These are phyloP conservation scores for Penicillium sp. DNA, from an alignment of 2,329 filamentous ascomycete genomes.

Conservation along the genomic window DNA sequence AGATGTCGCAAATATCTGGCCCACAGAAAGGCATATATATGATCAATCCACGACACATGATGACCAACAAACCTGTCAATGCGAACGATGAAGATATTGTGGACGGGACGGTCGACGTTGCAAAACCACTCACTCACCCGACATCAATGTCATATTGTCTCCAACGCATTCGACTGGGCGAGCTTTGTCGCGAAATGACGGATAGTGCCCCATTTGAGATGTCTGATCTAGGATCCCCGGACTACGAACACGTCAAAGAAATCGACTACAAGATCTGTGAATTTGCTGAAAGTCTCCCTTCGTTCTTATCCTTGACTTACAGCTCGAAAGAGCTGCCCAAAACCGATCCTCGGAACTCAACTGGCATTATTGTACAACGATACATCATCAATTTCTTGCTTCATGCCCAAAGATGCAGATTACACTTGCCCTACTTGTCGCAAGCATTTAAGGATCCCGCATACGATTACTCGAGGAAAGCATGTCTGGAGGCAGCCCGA, in stretches of 20 bases:
- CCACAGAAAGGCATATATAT: conserved; percentile 39
- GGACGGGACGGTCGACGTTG: conserved; percentile 25
- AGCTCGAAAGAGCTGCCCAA: conserved; percentile 1
- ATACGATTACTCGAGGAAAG: conserved; percentile 35
- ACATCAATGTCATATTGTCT: conserved; percentile 44
- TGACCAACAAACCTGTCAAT: conserved; percentile 38
- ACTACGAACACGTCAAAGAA: conserved; percentile 34
- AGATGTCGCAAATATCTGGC: conserved; percentile 37
- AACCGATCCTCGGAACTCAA: conserved; percentile 9
- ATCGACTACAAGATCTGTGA: conserved; percentile 36
- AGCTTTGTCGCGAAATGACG: conserved; percentile 39
- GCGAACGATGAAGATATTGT: conserved; percentile 37
- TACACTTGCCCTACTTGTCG: conserved; percentile 41
- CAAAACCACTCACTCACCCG: conserved; percentile 26
- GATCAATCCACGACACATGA: conserved; percentile 41
- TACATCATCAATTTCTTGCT: conserved; percentile 38
- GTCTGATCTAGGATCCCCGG: conserved; percentile 15
- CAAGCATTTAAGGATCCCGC: conserved; percentile 28
- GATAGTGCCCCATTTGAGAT: conserved; percentile 32
- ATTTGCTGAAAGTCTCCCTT: conserved; percentile 32
- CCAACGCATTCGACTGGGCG: conserved; percentile 35
- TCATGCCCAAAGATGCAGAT: conserved; percentile 37
- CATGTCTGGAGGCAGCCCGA: conserved; percentile 37
- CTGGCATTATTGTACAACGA: conserved; percentile 32
- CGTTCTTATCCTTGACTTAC: conserved; percentile 33